These are phyloP conservation scores for Monilinia vaccinii-corymbosi DNA, from an alignment of 2,329 filamentous ascomycete species.

Conservation along the genomic window DNA sequence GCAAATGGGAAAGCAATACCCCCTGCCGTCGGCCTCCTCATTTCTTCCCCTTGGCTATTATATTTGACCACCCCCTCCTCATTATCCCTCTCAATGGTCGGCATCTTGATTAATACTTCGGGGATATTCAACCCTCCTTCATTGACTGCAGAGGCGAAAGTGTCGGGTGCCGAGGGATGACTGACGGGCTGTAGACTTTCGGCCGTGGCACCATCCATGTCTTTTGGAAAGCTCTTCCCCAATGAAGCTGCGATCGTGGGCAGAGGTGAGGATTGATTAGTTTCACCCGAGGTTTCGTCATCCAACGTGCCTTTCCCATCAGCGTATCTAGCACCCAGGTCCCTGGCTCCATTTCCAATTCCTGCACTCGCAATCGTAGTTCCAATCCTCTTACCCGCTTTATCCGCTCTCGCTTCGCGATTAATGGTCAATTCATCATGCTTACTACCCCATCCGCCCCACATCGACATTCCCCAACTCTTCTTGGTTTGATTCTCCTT, in stretches of 20 bases:
- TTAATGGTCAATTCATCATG: conserved; percentile 71
- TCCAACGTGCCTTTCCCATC: conserved; percentile 26
- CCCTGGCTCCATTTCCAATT: conserved; percentile 36
- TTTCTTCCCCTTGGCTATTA: background rate
- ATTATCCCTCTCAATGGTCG: background rate
- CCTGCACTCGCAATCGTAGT: conserved; percentile 30
- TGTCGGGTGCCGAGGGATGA: background rate
- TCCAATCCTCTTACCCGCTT: conserved; percentile 34
- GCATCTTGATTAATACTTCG: background rate
- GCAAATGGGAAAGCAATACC: background rate
- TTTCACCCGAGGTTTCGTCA: background rate
- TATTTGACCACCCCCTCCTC: background rate
- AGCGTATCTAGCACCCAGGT: conserved; percentile 14
- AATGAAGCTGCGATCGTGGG: no score
- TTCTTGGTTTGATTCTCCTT: conserved; percentile 45
- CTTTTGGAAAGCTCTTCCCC: background rate
- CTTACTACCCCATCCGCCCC: conserved; percentile 81
- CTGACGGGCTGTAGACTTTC: background rate
- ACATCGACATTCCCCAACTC: conserved; percentile 71
- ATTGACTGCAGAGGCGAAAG: background rate
- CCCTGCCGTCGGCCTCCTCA: background rate
- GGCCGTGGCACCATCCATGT: background rate
- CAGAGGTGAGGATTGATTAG: background rate
- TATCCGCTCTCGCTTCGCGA: conserved; percentile 44
- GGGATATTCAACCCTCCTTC: background rate